Base-by-base conservation (phyloP, 2,329 filamentous ascomycete species). In the Pseudopithomyces chartarum region DNA sequence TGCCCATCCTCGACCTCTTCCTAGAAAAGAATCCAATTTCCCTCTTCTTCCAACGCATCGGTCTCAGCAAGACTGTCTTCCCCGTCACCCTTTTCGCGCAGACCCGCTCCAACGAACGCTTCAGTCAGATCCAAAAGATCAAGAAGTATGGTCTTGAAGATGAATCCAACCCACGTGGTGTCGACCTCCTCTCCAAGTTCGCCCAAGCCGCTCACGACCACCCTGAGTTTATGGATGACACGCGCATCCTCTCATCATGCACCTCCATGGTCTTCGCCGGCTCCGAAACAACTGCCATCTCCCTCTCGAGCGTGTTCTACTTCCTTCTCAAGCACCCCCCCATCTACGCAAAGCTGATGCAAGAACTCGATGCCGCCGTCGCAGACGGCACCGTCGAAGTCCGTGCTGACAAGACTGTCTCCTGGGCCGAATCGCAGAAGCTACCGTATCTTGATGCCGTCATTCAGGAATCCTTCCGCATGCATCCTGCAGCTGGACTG, bases 221-320 rank as follows among this genome's bases (percentile, higher is more conserved):
- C 42, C 88, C 88, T 0, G 85, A 87, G 2, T 89, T 91, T 75
- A 90, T 92, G 87, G 86, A 81, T 22, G 86, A 91, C 65, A 81
- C 80, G 3, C 80, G 89, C 8, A 88, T 91, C 11, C 85, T 89
- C 61, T 87, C 87, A 6, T 88, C 90, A 77, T 88, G 87, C 48
- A 84, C 88, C n/a, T 86, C 82, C 56, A 90, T 90, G 88, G 78
- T 81, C 59, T 84, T 90, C 63, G 91, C 91, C 0, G 90, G 90
- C 3, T 89, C 85, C 2, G 91, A 95, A 74, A 94, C 90, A 0
- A 94, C 90, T 0, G 90, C 89, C 38, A 93, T 93, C 68, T 86
- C 84, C 6, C 81, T 93, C 0, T 84, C 85, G 6, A 82, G 87
- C 6, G 84, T 92, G 0, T 90, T 94, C 67, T 93, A 93, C 75